Percentiles rank a stretch among this genome's conserved stretches.
Evolutionary conservation across 1,284 basidiomycete genomes (phyloP).

Genomic region (Exobasidium rhododendri): DNA sequence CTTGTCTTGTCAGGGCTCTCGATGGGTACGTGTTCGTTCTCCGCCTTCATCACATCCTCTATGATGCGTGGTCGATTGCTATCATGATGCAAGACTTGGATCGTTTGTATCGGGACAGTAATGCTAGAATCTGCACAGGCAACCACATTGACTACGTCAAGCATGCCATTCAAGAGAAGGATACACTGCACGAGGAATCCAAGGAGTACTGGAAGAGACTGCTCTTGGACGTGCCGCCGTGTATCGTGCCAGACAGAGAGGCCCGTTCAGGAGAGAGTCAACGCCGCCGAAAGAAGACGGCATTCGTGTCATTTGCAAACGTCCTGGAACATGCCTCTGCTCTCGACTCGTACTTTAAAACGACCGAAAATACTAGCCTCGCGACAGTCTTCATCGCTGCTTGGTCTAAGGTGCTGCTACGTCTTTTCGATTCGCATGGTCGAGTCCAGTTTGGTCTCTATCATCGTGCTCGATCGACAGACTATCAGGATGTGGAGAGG

Average conservation of each 20-base stretch:
- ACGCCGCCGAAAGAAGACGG: background rate
- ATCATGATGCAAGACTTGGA: conserved; percentile 38
- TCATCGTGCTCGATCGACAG: conserved; percentile 29
- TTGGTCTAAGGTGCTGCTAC: conserved; percentile 28
- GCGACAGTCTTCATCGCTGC: conserved; percentile 26
- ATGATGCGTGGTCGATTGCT: conserved; percentile 46
- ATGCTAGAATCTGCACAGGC: background rate
- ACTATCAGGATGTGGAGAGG: conserved; percentile 26
- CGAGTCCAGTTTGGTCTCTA: conserved; percentile 32
- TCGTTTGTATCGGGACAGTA: conserved; percentile 20
- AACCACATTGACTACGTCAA: conserved; percentile 21
- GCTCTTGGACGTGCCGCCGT: conserved; percentile 9
- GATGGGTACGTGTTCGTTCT: conserved; percentile 26
- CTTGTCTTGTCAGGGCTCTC: background rate
- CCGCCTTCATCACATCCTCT: conserved; percentile 46
- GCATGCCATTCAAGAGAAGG: conserved; percentile 19
- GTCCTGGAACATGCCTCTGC: conserved; percentile 12
- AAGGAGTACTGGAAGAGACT: conserved; percentile 23
- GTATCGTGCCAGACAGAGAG: too few relatives aligned
- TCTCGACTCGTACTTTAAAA: background rate
- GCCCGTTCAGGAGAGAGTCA: background rate
- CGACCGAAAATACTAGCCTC: conserved; percentile 11
- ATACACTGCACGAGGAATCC: conserved; percentile 15
- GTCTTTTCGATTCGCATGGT: conserved; percentile 1
- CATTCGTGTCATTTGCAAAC: background rate